Evolutionary conservation across 2,329 filamentous ascomycete genomes (phyloP).

Genomic region (Neoascochyta sp.): DNA sequence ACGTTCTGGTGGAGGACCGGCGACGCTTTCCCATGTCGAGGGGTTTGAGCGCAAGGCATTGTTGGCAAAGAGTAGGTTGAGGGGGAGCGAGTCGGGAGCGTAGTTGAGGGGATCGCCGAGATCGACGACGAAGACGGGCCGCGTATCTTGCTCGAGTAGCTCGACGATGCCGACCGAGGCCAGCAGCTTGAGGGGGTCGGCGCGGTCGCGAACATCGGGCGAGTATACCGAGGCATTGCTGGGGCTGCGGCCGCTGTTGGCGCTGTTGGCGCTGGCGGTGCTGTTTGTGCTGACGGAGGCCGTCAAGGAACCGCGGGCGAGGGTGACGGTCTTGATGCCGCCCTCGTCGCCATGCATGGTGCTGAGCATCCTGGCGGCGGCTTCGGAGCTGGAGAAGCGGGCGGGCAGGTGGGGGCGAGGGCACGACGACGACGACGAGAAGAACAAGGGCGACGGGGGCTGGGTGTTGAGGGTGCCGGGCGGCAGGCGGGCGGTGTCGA

Average conservation of each 20-base stretch:
- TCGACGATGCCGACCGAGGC: slow-evolving; percentile 66
- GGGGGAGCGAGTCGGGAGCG: slow-evolving; percentile 42
- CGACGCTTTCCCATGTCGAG: slow-evolving; percentile 56
- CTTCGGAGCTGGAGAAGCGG: slow-evolving; percentile 57
- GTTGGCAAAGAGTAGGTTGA: slow-evolving; percentile 68
- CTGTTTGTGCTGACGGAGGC: slow-evolving; percentile 40
- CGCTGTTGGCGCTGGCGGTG: slow-evolving; percentile 45
- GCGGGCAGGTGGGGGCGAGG: slow-evolving; percentile 45
- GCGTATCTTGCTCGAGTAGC: slow-evolving; percentile 69
- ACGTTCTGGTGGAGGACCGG: slow-evolving; percentile 39
- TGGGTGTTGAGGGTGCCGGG: slow-evolving; percentile 23
- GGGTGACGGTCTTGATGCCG: slow-evolving; percentile 51
- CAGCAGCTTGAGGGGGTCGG: slow-evolving; percentile 55
- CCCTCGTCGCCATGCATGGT: slow-evolving; percentile 49
- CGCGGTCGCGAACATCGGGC: slow-evolving; percentile 49
- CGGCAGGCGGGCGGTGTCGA: slow-evolving; percentile 24
- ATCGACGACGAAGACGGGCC: slow-evolving; percentile 74
- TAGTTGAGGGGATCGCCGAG: slow-evolving; percentile 57
- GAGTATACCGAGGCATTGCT: slow-evolving; percentile 49
- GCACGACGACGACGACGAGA: slow-evolving; percentile 44
- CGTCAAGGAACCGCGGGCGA: slow-evolving; percentile 50
- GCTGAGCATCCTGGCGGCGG: slow-evolving; percentile 56
- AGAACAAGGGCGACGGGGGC: slow-evolving; percentile 52
- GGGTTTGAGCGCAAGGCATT: slow-evolving; percentile 58
- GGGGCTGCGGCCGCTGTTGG: slow-evolving; percentile 51